Base-by-base conservation (phyloP, 495 filamentous ascomycete species). In the Talaromyces nanjingensis region DNA sequence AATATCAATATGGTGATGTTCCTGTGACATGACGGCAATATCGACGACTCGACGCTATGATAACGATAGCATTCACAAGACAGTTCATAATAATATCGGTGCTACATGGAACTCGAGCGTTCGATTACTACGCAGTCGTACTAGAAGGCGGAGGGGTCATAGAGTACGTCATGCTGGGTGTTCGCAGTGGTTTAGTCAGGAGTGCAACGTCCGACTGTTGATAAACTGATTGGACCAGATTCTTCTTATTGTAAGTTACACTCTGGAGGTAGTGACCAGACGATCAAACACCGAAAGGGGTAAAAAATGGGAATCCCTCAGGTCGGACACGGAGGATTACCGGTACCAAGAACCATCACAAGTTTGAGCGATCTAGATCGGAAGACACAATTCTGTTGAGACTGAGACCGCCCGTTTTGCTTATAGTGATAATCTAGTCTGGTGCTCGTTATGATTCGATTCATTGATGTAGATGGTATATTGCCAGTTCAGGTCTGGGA, bases 311-410 rank as follows among this genome's bases (percentile, higher is more conserved):
- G 45, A 45, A 49, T 20, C 7, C 3, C 45, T 20, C 18, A 49
- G 45, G 45, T 49, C 45, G n/a, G 45, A 49, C 45, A 49, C 45
- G 45, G 45, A 49, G 45, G 45, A 49, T 49, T 49, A 49, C 45
- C 18, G n/a, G 45, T 20, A 20, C 45, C n/a, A 49, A 18, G 16
- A 7, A 49, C 18, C 45, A 49, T 49, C 45, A 49, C 16, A 20
- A 4, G 16, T 20, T 24, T 49, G 45, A 49, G 45, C 18, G 18
- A 20, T 49, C 45, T 49, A 49, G 45, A 49, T 18, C 45, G n/a
- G n/a, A 22, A 18, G 45, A 49, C 45, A 42, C 12, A 5, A 24
- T 24, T 18, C n/a, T 9, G 29, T 31, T 16, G 45, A 49, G 18
- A 20, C 18, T 20, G 45, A 49, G n/a, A 49, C 42, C 18, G 45